Percentiles rank a stretch among this genome's conserved stretches.
Conservation (phyloP, 108 stramenopile genomes). For the Nitzschia inconspicua region DNA sequence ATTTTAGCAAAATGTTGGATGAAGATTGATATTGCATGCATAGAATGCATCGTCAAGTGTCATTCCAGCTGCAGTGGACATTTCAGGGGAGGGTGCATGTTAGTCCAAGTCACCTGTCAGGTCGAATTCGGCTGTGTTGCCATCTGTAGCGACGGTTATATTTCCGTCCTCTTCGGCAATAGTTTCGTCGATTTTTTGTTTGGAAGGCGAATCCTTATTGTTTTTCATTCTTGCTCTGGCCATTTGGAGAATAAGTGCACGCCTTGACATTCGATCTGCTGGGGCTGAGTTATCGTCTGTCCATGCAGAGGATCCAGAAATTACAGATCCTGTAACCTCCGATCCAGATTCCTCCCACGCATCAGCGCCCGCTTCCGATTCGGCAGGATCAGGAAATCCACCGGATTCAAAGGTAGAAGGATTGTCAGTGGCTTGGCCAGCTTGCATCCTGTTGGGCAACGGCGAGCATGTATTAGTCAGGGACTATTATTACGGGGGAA, state of each 20-base stretch:
- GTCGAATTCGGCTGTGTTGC: slow-evolving; percentile 20
- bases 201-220: slow-evolving; percentile 26
- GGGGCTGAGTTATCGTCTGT: slow-evolving; percentile 38
- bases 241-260: slow-evolving; percentile 86
- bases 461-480: neutral
- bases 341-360: slow-evolving; percentile 34
- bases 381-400: neutral
- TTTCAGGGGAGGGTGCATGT: too few species aligned
- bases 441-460: neutral
- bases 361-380: neutral
- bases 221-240: slow-evolving; percentile 83
- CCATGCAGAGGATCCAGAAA: slow-evolving; percentile 56
- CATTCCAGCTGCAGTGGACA: too few species aligned
- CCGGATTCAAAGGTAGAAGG: neutral
- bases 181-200: neutral
- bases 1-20: too few species aligned
- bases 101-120: slow-evolving; percentile 28
- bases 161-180: slow-evolving; percentile 18
- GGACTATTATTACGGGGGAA: too few species aligned
- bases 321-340: slow-evolving; percentile 46
- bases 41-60: too few species aligned
- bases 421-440: neutral
- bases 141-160: slow-evolving; percentile 7
- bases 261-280: slow-evolving; percentile 53
- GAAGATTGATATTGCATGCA: too few species aligned